Evolutionary conservation across 768 basidiomycete genomes (phyloP).

Genomic region (Paxillus ammoniavirescens): DNA sequence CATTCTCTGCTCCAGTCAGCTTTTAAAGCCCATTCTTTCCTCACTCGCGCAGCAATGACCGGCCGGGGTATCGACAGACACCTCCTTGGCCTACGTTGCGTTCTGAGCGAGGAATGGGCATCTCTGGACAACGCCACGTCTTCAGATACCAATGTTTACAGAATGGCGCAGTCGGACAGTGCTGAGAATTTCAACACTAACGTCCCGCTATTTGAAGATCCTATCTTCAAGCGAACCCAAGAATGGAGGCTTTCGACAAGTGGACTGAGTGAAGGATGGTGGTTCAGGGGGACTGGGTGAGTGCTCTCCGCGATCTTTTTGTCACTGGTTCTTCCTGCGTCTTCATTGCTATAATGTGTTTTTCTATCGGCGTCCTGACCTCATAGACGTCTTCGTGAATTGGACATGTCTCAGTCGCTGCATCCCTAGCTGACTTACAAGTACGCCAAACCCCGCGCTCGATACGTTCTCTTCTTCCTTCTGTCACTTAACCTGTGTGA

Average conservation of each 20-base stretch:
- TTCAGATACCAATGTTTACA: neutral
- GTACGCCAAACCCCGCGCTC: too few species aligned
- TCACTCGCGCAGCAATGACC: slow-evolving; percentile 74
- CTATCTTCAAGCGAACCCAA: slow-evolving; percentile 68
- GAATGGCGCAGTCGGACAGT: neutral
- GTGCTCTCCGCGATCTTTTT: slow-evolving; percentile 14
- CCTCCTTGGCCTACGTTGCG: slow-evolving; percentile 76
- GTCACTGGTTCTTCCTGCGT: neutral
- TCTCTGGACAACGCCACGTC: slow-evolving; percentile 21
- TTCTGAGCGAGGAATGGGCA: slow-evolving; percentile 43
- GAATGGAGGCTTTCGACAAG: slow-evolving; percentile 91
- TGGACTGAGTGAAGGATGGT: slow-evolving; percentile 79
- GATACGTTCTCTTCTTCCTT: neutral
- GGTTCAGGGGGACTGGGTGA: slow-evolving; percentile 87
- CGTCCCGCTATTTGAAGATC: slow-evolving; percentile 69
- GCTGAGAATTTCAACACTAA: neutral
- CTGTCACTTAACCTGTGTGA: neutral
- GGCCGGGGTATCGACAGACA: slow-evolving; percentile 90
- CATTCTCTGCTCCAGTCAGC: slow-evolving; percentile 63
- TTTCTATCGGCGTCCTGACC: too few species aligned
- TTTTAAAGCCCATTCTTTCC: slow-evolving; percentile 63
- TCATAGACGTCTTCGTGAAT: too few species aligned
- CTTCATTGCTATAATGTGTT: too few species aligned
- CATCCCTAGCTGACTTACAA: too few species aligned
- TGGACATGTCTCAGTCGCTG: too few species aligned